Evolutionary conservation across 2,329 filamentous ascomycete species (phyloP).

Genomic region (Botrytis porri): DNA sequence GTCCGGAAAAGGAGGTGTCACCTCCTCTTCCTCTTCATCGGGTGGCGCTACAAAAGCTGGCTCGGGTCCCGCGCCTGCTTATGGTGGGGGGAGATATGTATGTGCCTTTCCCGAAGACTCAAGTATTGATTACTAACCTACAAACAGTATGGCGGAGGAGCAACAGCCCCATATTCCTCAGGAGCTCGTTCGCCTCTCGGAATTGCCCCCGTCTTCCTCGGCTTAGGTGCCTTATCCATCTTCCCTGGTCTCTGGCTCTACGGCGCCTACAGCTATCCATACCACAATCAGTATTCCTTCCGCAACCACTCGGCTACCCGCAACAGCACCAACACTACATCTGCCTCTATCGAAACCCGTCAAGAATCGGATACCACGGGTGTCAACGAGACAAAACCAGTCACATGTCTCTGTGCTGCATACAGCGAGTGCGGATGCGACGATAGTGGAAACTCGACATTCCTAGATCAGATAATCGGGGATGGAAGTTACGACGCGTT

Average conservation of each 20-base stretch:
- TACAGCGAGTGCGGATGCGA: constrained; percentile 65
- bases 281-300: constrained; percentile 55
- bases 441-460: constrained; percentile 58
- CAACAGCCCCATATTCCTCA: constrained; percentile 56
- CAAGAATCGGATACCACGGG: constrained; percentile 27
- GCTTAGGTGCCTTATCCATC: constrained; percentile 46
- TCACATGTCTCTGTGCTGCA: constrained; percentile 58
- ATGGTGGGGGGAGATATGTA: constrained; percentile 56
- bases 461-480: constrained; percentile 61
- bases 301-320: constrained; percentile 43
- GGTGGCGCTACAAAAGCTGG: constrained; percentile 57
- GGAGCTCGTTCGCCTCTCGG: constrained; percentile 49
- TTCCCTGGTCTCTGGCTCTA: constrained; percentile 60
- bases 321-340: constrained; percentile 37
- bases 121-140: neutral
- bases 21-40: constrained; percentile 33
- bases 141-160: constrained; percentile 60
- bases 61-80: constrained; percentile 54
- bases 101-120: neutral
- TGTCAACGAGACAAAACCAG: constrained; percentile 56
- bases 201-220: constrained; percentile 52
- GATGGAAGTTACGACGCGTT: constrained; percentile 58
- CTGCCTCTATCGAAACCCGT: constrained; percentile 41
- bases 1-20: constrained; percentile 25
- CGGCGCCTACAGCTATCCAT: constrained; percentile 59